Evolutionary conservation across 148 eudicot genomes (phyloP).

Genomic region (Vaccinium corymbosum): DNA sequence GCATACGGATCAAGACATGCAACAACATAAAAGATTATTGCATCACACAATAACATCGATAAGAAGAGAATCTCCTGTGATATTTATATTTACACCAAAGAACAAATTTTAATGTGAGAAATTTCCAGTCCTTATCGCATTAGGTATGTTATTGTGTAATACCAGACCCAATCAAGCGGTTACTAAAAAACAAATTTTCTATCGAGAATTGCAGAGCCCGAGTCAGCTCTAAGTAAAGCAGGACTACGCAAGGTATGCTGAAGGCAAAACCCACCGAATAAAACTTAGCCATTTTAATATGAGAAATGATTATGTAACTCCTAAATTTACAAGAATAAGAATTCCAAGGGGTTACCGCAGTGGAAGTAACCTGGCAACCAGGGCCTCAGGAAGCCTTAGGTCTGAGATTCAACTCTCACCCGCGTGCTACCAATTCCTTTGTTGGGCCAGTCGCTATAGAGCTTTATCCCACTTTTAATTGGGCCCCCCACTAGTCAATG

Average conservation of each 20-base stretch:
- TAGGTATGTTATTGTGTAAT: background rate
- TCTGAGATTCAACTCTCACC: background rate
- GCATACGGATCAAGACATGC: background rate
- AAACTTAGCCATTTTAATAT: background rate
- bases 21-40: background rate
- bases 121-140: background rate
- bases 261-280: background rate
- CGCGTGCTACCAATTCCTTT: background rate
- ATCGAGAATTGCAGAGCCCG: background rate
- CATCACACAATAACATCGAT: background rate
- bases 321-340: background rate
- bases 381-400: background rate
- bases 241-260: background rate
- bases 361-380: background rate
- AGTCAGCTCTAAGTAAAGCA: slow-evolving; percentile 2
- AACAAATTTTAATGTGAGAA: background rate
- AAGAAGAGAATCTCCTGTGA: background rate
- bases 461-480: background rate
- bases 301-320: background rate
- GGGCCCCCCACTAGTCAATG: background rate
- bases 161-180: background rate
- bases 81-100: background rate
- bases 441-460: background rate
- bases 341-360: background rate
- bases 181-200: slow-evolving; percentile 3